Conservation (phyloP, 192 early-diverging fungal species). For the Allomyces javanicus region DNA sequence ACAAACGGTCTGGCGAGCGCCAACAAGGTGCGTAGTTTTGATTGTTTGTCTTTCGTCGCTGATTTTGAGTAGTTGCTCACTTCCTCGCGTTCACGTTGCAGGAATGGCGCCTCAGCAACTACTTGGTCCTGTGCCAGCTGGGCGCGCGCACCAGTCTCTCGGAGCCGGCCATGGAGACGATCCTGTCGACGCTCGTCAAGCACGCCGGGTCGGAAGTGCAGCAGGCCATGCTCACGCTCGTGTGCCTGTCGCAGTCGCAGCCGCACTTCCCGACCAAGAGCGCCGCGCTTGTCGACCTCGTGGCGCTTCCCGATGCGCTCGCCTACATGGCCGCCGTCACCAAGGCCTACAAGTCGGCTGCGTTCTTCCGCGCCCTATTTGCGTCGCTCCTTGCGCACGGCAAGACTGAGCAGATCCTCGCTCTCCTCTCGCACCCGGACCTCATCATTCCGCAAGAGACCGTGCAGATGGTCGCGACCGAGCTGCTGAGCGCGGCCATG, state of each 20-base stretch:
- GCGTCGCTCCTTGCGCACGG: neutral
- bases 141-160: conserved; percentile 16
- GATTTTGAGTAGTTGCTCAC: no score
- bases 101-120: conserved; percentile 3
- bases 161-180: conserved; percentile 10
- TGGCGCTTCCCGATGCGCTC: conserved; percentile 10
- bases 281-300: conserved; percentile 12
- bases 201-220: conserved; percentile 8
- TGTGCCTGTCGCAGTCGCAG: neutral
- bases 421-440: neutral
- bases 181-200: conserved; percentile 12
- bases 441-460: neutral
- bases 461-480: conserved; percentile 14
- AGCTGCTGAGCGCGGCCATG: conserved; percentile 16
- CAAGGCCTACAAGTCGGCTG: neutral
- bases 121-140: conserved; percentile 16
- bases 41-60: neutral
- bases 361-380: neutral
- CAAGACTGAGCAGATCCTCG: neutral
- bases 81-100: neutral
- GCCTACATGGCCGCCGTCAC: conserved; percentile 12
- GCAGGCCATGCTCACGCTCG: conserved; percentile 1
- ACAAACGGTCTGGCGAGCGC: conserved; percentile 17
- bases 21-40: neutral
- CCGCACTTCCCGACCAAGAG: conserved; percentile 8